Evolutionary conservation across 2,329 filamentous ascomycete genomes (phyloP).

Genomic region (Stachybotrys echinatus): DNA sequence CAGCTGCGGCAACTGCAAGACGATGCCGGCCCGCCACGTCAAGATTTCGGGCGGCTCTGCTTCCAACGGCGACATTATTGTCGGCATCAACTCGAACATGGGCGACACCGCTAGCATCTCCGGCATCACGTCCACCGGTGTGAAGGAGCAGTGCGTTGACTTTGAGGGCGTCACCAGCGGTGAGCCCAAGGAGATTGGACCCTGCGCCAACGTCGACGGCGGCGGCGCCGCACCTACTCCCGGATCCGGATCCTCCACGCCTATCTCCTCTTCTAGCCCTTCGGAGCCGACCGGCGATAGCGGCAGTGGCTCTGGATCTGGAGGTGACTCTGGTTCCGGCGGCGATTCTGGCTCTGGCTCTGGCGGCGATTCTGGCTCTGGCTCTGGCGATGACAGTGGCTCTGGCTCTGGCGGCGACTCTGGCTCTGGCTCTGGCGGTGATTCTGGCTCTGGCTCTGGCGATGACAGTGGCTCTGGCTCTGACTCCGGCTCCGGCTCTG

Average conservation of each 20-base stretch:
- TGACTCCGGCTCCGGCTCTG: background rate
- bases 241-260: background rate
- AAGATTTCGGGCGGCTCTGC: conserved; percentile 34
- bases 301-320: background rate
- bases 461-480: background rate
- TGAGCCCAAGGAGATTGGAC: conserved; percentile 17
- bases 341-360: background rate
- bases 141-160: conserved; percentile 13
- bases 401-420: background rate
- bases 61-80: conserved; percentile 29
- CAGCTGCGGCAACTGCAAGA: conserved; percentile 39
- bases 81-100: conserved; percentile 37
- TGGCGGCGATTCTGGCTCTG: background rate
- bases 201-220: conserved; percentile 7
- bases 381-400: background rate
- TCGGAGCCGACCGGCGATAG: too few relatives aligned
- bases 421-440: background rate
- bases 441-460: background rate
- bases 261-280: too few relatives aligned
- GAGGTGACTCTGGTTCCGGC: background rate
- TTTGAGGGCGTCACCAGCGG: conserved; percentile 16
- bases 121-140: conserved; percentile 11
- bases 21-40: conserved; percentile 32
- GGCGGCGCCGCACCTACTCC: background rate
- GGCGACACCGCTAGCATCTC: conserved; percentile 23